Base-by-base conservation (phyloP, 192 early-diverging fungal genomes). In the Coemansia pectinata region DNA sequence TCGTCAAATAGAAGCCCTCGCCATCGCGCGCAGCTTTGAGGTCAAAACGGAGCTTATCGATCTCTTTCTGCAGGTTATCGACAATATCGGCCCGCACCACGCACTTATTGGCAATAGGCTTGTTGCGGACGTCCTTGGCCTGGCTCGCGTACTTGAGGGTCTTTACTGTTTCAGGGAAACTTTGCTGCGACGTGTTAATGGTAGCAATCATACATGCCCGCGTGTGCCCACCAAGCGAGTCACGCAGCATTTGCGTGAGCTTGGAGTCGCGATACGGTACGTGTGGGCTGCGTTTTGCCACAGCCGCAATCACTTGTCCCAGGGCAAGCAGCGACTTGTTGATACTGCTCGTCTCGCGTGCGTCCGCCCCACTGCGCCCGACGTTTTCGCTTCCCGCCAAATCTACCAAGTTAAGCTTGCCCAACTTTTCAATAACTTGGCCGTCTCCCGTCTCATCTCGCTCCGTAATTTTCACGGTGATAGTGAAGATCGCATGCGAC, bases 181-280 rank as follows among this genome's bases (percentile, higher is more conserved):
- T 85, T 3, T 76, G 76, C 62, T 84, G 85, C 3, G 93, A 90
- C 0, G 92, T 93, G 12, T 94, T 93, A 31, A 97, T 89, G 15
- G 96, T 96, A 14, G 96, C 97, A 45, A 99, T 95, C 69, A 99
- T 95, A 67, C 95, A 96, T 0, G 97, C 97, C 59, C 94, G 95
- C 15, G 95, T 97, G 45, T 88, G 79, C 0, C 97, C 97, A 66
- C 91, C 92, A 1, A 93, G 84, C 1, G 96, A 98, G 83, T 97
- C 96, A 77, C 95, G 91, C 19, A 99, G 72, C 0, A 99, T 79
- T 7, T 95, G 76, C 0, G 96, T 99, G 36, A 99, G 78, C 74
- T 96, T 98, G 74, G 91, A 93, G 65, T 90, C 88, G 44, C 93
- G 86, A 71, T 93, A 95, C 0, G 93, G 91, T 9, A 94, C 85